Evolutionary conservation across 2,329 filamentous ascomycete species (phyloP).

Genomic region (Fusarium foetens): DNA sequence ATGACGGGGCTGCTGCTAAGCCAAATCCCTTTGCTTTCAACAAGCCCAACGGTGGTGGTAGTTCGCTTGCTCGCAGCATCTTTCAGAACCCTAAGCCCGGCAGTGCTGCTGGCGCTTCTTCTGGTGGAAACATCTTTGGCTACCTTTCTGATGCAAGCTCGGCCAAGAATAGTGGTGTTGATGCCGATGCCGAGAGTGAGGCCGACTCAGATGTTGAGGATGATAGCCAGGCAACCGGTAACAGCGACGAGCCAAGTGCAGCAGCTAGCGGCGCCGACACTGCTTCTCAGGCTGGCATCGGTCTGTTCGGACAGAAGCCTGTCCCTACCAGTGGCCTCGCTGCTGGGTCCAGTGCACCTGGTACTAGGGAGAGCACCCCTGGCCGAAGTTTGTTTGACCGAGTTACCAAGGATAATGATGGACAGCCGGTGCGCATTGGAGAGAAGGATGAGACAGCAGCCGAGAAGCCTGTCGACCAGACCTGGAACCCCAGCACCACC

Average conservation of each 20-base stretch:
- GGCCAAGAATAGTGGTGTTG: slow-evolving; percentile 63
- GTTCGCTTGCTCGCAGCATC: slow-evolving; percentile 54
- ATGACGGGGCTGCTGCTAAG: slow-evolving; percentile 46
- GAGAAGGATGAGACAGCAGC: slow-evolving; percentile 37
- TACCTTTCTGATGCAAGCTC: slow-evolving; percentile 68
- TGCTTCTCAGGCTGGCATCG: slow-evolving; percentile 47
- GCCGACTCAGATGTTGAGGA: slow-evolving; percentile 57
- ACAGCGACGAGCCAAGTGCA: slow-evolving; percentile 57
- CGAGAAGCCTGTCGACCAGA: slow-evolving; percentile 51
- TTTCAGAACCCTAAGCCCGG: slow-evolving; percentile 54
- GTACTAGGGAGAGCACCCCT: slow-evolving; percentile 57
- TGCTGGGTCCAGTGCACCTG: slow-evolving; percentile 52
- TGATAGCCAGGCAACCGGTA: slow-evolving; percentile 53
- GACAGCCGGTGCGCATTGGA: slow-evolving; percentile 59
- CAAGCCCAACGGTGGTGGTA: slow-evolving; percentile 50
- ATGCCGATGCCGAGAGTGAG: slow-evolving; percentile 59
- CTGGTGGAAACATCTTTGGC: slow-evolving; percentile 65
- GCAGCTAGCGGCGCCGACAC: slow-evolving; percentile 56
- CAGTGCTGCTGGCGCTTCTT: slow-evolving; percentile 36
- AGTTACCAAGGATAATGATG: slow-evolving; percentile 61
- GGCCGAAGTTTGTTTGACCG: slow-evolving; percentile 66
- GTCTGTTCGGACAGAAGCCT: slow-evolving; percentile 47
- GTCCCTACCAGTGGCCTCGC: slow-evolving; percentile 40
- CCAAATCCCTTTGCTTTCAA: slow-evolving; percentile 48
- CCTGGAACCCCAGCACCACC: slow-evolving; percentile 58